Percentiles rank a stretch among this genome's conserved stretches.
These are phyloP conservation scores for Diplodia intermedia DNA, from an alignment of 2,329 filamentous ascomycete species.

Conservation along the genomic window DNA sequence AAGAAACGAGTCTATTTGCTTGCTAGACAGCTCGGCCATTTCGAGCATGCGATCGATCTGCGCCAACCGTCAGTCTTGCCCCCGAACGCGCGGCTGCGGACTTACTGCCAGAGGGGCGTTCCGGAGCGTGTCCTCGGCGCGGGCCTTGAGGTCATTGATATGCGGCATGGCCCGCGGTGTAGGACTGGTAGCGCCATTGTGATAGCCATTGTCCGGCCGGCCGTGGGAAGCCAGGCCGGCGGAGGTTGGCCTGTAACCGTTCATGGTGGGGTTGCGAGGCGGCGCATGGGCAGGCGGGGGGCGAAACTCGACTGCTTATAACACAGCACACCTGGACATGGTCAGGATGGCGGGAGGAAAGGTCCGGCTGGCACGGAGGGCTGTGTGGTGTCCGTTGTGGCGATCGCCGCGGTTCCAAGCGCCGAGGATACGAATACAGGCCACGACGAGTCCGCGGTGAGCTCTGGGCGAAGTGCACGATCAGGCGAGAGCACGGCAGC, in stretches of 20 bases:
- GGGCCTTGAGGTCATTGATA: constrained; percentile 53
- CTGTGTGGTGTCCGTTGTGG: constrained; percentile 17
- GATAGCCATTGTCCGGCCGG: constrained; percentile 40
- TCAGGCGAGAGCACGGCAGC: background rate
- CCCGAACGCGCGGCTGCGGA: background rate
- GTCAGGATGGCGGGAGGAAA: constrained; percentile 4
- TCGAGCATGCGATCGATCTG: constrained; percentile 52
- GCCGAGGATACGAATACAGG: constrained; percentile 29
- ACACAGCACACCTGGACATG: constrained; percentile 17
- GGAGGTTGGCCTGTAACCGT: constrained; percentile 37
- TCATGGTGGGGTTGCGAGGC: constrained; percentile 32
- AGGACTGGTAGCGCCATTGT: constrained; percentile 37
- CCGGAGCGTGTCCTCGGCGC: constrained; percentile 48
- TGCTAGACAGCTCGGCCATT: constrained; percentile 51
- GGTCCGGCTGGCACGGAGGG: background rate
- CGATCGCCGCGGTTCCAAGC: constrained; percentile 18
- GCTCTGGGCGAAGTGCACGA: constrained; percentile 1
- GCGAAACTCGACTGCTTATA: constrained; percentile 11
- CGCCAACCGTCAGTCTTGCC: constrained; percentile 2
- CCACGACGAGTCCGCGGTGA: constrained; percentile 26
- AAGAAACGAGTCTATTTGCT: constrained; percentile 63
- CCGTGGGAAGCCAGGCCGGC: constrained; percentile 38
- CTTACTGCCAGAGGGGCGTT: constrained; percentile 42
- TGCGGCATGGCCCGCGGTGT: constrained; percentile 44
- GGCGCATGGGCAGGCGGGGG: constrained; percentile 27